Conservation (phyloP, 2,329 filamentous ascomycete species). For the Biscogniauxia mediterranea region DNA sequence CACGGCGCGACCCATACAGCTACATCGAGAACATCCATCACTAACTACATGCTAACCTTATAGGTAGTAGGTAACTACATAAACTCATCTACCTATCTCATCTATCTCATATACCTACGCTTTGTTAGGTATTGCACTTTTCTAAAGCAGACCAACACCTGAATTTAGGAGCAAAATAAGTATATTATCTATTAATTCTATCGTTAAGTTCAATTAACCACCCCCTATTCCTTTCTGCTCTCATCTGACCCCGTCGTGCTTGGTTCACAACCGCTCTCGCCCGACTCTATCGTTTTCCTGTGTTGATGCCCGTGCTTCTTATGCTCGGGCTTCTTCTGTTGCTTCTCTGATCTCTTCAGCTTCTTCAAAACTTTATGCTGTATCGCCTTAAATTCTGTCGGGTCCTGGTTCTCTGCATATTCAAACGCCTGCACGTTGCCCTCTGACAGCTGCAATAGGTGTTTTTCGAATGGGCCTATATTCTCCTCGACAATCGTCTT, state of each 20-base stretch:
- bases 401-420: constrained; percentile 37
- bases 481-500: constrained; percentile 51
- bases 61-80: no score
- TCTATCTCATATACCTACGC: no score
- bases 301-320: no score
- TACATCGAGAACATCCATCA: constrained; percentile 1
- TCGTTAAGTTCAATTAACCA: constrained; percentile 2
- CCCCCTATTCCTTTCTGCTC: not conserved
- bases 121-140: no score
- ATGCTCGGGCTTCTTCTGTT: constrained; percentile 4
- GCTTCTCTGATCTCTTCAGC: constrained; percentile 6
- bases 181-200: not conserved
- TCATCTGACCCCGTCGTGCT: no score
- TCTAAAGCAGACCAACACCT: not conserved
- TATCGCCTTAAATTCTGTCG: constrained; percentile 20
- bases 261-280: no score
- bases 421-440: constrained; percentile 44
- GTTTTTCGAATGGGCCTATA: constrained; percentile 51
- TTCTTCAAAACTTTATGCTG: constrained; percentile 9
- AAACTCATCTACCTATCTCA: not conserved
- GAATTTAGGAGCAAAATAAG: not conserved
- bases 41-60: no score
- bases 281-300: no score
- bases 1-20: not conserved
- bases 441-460: constrained; percentile 44